These are phyloP conservation scores for Dipteronia dyeriana DNA, from an alignment of 345 rosid genomes.

Conservation along the genomic window DNA sequence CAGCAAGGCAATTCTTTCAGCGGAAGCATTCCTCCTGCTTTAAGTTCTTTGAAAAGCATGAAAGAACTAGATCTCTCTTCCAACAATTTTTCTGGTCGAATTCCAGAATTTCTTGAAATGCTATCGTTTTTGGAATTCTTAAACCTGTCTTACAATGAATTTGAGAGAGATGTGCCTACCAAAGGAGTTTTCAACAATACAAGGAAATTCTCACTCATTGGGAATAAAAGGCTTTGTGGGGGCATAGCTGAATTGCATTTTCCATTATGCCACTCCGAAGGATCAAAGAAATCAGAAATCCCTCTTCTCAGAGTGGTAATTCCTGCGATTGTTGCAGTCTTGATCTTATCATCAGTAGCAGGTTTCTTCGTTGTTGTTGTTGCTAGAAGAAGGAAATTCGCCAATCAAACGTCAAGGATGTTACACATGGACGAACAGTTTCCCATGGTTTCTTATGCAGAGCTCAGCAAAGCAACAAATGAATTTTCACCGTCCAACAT, in stretches of 20 bases:
- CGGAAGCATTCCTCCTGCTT: too few relatives aligned
- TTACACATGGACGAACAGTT: too few relatives aligned
- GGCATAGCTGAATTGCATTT: slow-evolving; percentile 14
- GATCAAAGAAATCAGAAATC: slow-evolving; percentile 6
- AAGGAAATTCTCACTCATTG: slow-evolving; percentile 4
- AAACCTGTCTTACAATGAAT: slow-evolving; percentile 21
- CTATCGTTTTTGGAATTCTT: neutral
- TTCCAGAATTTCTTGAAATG: slow-evolving; percentile 9
- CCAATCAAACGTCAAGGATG: too few relatives aligned
- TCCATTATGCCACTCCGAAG: neutral
- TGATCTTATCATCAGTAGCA: neutral
- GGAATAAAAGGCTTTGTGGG: slow-evolving; percentile 24
- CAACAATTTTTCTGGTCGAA: slow-evolving; percentile 18
- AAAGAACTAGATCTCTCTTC: slow-evolving; percentile 8
- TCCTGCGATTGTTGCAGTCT: neutral
- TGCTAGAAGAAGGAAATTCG: too few relatives aligned
- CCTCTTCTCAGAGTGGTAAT: too few relatives aligned
- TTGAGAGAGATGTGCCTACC: slow-evolving; percentile 16
- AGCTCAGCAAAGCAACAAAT: too few relatives aligned
- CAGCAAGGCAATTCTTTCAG: too few relatives aligned
- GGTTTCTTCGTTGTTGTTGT: neutral
- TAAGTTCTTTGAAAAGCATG: slow-evolving; percentile 10
- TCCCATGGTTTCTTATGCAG: too few relatives aligned
- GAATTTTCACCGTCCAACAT: too few relatives aligned
- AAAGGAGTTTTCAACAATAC: slow-evolving; percentile 13